Evolutionary conservation across 176 grass and related monocot genomes (phyloP).

Genomic region (Lolium multiflorum): DNA sequence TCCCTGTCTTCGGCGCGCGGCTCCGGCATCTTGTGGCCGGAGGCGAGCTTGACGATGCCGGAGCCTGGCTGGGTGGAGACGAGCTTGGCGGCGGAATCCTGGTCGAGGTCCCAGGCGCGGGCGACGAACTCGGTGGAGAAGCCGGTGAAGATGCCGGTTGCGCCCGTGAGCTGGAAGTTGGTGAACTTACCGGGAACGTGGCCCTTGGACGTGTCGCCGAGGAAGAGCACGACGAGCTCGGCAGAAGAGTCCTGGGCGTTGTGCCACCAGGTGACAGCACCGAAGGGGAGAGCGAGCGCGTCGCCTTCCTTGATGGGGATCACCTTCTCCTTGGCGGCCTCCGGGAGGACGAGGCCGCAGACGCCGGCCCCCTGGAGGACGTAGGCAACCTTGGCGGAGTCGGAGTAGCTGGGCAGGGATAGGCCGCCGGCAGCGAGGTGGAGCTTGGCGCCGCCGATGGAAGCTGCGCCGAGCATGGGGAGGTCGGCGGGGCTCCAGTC

Average conservation of each 20-base stretch:
- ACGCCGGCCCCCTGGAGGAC: constrained; percentile 58
- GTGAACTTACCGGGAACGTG: constrained; percentile 66
- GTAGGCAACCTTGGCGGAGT: constrained; percentile 85
- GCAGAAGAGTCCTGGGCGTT: constrained; percentile 38
- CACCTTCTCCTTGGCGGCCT: constrained; percentile 67
- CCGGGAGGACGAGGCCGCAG: constrained; percentile 57
- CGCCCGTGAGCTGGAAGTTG: constrained; percentile 65
- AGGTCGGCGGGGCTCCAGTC: constrained; percentile 68
- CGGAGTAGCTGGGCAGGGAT: constrained; percentile 72
- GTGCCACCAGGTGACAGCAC: constrained; percentile 78
- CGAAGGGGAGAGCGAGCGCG: constrained; percentile 71
- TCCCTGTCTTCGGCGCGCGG: constrained; percentile 38
- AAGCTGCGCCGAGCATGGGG: constrained; percentile 69
- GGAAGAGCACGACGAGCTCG: constrained; percentile 68
- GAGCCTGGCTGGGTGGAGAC: constrained; percentile 54
- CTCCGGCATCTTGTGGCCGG: constrained; percentile 54
- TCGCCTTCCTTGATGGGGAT: constrained; percentile 74
- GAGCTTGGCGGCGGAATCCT: constrained; percentile 45
- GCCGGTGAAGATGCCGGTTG: constrained; percentile 74
- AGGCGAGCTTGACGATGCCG: constrained; percentile 49
- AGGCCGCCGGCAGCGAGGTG: constrained; percentile 54
- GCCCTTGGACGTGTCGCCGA: constrained; percentile 78
- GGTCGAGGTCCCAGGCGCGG: constrained; percentile 67
- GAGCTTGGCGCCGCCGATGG: constrained; percentile 84
- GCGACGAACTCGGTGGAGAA: constrained; percentile 74